Evolutionary conservation across 2,329 filamentous ascomycete genomes (phyloP), one percentile per base, ranked within the genome.

Genomic region (Botrytis pseudocinerea): DNA sequence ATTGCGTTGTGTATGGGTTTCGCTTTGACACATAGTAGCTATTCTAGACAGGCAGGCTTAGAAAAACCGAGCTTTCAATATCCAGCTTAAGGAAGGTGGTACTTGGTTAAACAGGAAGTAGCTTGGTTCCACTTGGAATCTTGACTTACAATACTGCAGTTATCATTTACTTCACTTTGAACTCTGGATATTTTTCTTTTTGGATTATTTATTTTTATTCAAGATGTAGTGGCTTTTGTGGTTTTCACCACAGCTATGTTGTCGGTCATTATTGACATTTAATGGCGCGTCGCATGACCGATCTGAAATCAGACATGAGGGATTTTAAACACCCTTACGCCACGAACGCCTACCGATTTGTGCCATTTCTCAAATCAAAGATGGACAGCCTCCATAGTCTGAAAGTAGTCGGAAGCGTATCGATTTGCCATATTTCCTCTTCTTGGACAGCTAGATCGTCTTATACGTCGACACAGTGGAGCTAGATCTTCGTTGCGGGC

Each of bases 41-140:
- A 20, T 22, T 25, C 25, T 54, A 18, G 32, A 54, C 28, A 18
- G 5, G 25, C 16, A 16, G 48, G 18, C 16, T 22, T 10, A 16
- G 2, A 25, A 20, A 28, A 14, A 32, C 10, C 12, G 2, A 20
- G 25, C 40, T 1, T 44, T 14, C 4, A n/a, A 40, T 38, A 28
- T n/a, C 22, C 4, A 40, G 25, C 51, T 40, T 40, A 20, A 38
- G 7, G 64, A 54, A n/a, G 46, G 46, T 18, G 25, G 25, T 28
- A 28, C 35, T 42, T 20, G n/a, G 35, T 28, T 18, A 8, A 68
- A 42, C 6, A 8, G 6, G 25, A 57, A 22, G 10, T 48, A 38
- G 63, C 2, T 25, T 4, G 28, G 62, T 38, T 68, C 65, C 65
- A 68, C 65, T 68, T 22, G 46, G 64, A 40, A 32, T n/a, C 38